Evolutionary conservation across 345 rosid genomes (phyloP).

Genomic region (Toxicodendron radicans): DNA sequence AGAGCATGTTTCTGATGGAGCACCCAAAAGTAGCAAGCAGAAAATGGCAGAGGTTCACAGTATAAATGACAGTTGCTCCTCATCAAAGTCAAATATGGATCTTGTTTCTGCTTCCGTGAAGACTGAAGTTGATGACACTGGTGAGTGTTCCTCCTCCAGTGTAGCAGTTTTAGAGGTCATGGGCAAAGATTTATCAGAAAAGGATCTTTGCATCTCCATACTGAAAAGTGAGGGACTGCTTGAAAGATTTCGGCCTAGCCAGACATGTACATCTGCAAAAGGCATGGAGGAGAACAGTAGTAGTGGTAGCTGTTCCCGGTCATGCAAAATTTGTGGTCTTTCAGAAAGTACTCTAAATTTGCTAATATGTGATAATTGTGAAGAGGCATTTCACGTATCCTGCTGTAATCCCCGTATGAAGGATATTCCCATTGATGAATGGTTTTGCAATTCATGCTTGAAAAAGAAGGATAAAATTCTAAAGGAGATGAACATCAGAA

Average conservation of each 20-base stretch:
- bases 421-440: constrained; percentile 59
- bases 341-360: constrained; percentile 46
- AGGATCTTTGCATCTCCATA: constrained; percentile 40
- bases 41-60: constrained; percentile 49
- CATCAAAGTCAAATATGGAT: constrained; percentile 57
- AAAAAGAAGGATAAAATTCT: constrained; percentile 46
- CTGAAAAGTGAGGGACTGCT: constrained; percentile 39
- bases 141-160: constrained; percentile 71
- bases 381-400: constrained; percentile 72
- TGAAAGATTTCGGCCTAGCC: constrained; percentile 25
- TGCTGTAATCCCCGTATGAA: constrained; percentile 66
- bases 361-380: constrained; percentile 89
- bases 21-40: constrained; percentile 28
- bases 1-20: constrained; percentile 36
- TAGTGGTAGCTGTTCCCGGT: constrained; percentile 35
- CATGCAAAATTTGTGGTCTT: constrained; percentile 68
- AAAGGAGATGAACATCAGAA: constrained; percentile 32
- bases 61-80: constrained; percentile 66
- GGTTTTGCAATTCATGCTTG: constrained; percentile 77
- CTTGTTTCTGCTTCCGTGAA: constrained; percentile 47
- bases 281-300: constrained; percentile 24
- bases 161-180: constrained; percentile 30
- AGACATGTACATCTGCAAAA: constrained; percentile 23
- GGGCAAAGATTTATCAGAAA: constrained; percentile 39
- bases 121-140: constrained; percentile 48